Percentiles rank a stretch among this genome's conserved stretches.
Conservation (phyloP, 768 basidiomycete species). For the Hericium coralloides region DNA sequence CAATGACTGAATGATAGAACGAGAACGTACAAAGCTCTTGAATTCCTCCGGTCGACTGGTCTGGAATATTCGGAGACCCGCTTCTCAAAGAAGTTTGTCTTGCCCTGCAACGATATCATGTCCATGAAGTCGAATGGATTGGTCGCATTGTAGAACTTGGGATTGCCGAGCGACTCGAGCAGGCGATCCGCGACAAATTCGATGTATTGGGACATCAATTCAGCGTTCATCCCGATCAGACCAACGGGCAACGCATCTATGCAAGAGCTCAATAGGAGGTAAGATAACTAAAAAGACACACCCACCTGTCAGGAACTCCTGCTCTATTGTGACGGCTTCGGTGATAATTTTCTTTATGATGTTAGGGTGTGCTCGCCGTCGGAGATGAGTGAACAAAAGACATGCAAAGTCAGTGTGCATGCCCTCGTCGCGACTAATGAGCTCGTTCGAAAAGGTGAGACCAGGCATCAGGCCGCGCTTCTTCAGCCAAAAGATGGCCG, state of each 20-base stretch:
- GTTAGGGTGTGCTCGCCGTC: conserved; percentile 73
- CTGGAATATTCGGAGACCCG: conserved; percentile 81
- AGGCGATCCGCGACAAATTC: conserved; percentile 90
- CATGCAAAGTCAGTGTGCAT: conserved; percentile 97
- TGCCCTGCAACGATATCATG: conserved; percentile 90
- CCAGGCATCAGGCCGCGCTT: conserved; percentile 98
- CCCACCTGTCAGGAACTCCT: conserved; percentile 76
- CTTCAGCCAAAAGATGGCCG: conserved; percentile 95
- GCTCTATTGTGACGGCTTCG: conserved; percentile 81
- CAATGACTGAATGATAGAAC: not conserved
- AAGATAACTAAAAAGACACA: not conserved
- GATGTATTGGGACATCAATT: conserved; percentile 86
- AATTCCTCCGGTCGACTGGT: conserved; percentile 19
- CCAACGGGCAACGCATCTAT: conserved; percentile 76
- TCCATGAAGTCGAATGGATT: conserved; percentile 97
- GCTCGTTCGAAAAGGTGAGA: conserved; percentile 91
- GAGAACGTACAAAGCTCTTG: not conserved
- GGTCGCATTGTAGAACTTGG: conserved; percentile 61
- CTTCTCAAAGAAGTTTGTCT: conserved; percentile 97
- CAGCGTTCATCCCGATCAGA: conserved; percentile 88
- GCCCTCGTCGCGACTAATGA: conserved; percentile 93
- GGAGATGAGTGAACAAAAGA: conserved; percentile 76
- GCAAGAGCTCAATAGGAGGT: not conserved
- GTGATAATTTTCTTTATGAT: conserved; percentile 62
- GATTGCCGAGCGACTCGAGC: conserved; percentile 73